phyloP scores from a whole-genome alignment of 352 stramenopile genomes.

The Phytophthora fragariaefolia region DNA sequence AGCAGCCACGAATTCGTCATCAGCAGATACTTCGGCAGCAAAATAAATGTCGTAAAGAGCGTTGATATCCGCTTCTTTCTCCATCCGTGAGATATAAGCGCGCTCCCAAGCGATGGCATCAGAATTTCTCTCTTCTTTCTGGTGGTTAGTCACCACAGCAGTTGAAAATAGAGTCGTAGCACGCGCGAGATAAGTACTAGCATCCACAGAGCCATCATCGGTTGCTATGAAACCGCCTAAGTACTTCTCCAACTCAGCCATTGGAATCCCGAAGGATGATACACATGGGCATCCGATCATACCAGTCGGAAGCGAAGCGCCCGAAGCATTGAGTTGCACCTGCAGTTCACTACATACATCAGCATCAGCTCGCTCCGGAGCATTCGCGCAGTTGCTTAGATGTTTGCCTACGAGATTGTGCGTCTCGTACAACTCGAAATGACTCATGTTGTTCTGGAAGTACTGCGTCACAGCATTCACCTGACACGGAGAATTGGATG shows the following conservation, averaged over 20 bases:
- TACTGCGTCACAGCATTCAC: slow-evolving; percentile 68
- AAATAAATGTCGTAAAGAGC: slow-evolving; percentile 71
- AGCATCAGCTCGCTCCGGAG: slow-evolving; percentile 30
- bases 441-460: slow-evolving; percentile 65
- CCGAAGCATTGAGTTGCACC: slow-evolving; percentile 32
- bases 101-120: slow-evolving; percentile 74
- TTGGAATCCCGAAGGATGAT: slow-evolving; percentile 61
- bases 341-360: slow-evolving; percentile 49
- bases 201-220: slow-evolving; percentile 22
- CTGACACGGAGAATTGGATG: slow-evolving; percentile 49
- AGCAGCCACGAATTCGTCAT: slow-evolving; percentile 65
- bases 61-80: slow-evolving; percentile 54
- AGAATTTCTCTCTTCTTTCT: slow-evolving; percentile 44
- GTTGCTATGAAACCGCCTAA: slow-evolving; percentile 53
- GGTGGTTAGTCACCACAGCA: slow-evolving; percentile 58
- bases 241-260: slow-evolving; percentile 64
- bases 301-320: slow-evolving; percentile 45
- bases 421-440: slow-evolving; percentile 60
- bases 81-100: slow-evolving; percentile 64
- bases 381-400: slow-evolving; percentile 46
- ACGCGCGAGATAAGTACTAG: slow-evolving; percentile 44
- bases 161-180: slow-evolving; percentile 56
- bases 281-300: slow-evolving; percentile 77
- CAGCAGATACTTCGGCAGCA: slow-evolving; percentile 59
- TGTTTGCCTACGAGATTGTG: slow-evolving; percentile 54